Evolutionary conservation across 2,329 filamentous ascomycete genomes (phyloP).

Genomic region (Coniochaeta ligniaria): DNA sequence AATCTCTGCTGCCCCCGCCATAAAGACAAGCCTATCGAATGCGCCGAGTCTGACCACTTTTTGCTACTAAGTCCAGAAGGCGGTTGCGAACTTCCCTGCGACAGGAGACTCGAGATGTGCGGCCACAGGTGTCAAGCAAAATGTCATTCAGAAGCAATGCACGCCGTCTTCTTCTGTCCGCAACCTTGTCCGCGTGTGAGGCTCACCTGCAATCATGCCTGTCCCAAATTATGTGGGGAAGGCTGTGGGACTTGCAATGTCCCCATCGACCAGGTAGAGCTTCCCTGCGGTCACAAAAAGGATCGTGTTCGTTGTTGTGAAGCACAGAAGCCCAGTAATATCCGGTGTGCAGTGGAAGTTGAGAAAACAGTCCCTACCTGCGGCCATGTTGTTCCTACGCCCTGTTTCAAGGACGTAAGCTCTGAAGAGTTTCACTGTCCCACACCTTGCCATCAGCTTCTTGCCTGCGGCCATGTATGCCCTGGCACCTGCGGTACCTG

Average conservation of each 20-base stretch:
- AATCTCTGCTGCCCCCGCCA: constrained; percentile 57
- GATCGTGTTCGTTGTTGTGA: constrained; percentile 3
- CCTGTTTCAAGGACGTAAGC: constrained; percentile 41
- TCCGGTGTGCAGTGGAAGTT: constrained; percentile 34
- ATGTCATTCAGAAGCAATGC: constrained; percentile 41
- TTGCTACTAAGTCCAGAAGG: constrained; percentile 49
- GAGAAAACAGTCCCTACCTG: no score
- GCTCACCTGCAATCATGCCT: constrained; percentile 35
- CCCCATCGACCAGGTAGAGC: constrained; percentile 17
- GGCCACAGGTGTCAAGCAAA: constrained; percentile 37
- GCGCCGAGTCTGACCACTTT: constrained; percentile 52
- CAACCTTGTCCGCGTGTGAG: constrained; percentile 34
- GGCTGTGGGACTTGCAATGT: constrained; percentile 7
- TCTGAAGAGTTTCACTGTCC: constrained; percentile 36
- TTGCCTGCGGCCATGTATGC: constrained; percentile 55
- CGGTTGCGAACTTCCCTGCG: constrained; percentile 48
- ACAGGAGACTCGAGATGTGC: constrained; percentile 33
- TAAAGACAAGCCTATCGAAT: constrained; percentile 38
- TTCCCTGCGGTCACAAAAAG: constrained; percentile 35
- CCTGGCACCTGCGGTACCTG: constrained; percentile 41
- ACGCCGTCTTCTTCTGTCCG: constrained; percentile 36
- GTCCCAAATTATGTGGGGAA: constrained; percentile 34
- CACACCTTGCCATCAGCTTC: constrained; percentile 15
- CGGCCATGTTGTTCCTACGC: constrained; percentile 2
- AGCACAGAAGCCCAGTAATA: constrained; percentile 31